A percentile compares a stretch with the other conserved stretches of the same genome.
phyloP scores from a whole-genome alignment of 2,329 filamentous ascomycete species.

The Dryadomyces quercivorus region DNA sequence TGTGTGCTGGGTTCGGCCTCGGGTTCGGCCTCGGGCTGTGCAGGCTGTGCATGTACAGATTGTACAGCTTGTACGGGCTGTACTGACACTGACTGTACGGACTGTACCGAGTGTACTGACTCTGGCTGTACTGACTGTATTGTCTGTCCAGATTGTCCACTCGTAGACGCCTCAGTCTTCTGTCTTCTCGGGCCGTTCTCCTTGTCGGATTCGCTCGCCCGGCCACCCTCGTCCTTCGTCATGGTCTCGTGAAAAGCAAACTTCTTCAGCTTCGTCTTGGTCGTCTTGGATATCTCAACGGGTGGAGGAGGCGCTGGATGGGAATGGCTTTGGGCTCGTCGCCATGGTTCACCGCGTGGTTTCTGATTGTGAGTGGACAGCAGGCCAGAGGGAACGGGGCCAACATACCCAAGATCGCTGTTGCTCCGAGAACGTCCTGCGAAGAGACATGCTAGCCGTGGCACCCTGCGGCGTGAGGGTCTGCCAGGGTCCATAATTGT shows the following conservation, averaged over 20 bases:
- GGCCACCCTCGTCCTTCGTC: no score
- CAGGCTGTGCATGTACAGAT: neutral
- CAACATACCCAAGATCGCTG: conserved; percentile 12
- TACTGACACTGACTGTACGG: no score
- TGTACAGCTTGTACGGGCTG: neutral
- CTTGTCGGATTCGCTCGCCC: neutral
- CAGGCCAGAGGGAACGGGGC: neutral
- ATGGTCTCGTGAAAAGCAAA: conserved; percentile 19
- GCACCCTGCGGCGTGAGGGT: neutral
- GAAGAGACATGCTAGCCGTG: conserved; percentile 23
- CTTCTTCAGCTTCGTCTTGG: conserved; percentile 46
- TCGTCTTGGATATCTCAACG: conserved; percentile 41
- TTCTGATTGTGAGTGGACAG: conserved; percentile 7
- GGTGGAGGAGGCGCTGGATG: conserved; percentile 21
- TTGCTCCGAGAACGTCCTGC: conserved; percentile 29
- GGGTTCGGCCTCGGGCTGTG: neutral
- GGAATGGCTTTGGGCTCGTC: conserved; percentile 39
- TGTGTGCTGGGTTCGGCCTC: conserved; percentile 11
- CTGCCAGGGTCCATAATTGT: neutral
- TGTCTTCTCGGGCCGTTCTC: neutral
- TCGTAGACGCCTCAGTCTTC: no score
- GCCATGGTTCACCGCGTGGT: conserved; percentile 33
- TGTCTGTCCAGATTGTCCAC: no score
- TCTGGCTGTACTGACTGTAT: no score
- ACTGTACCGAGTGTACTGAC: no score